Evolutionary conservation across 345 rosid species (phyloP), one percentile per base, ranked within the genome.

Genomic region (Theobroma cacao): DNA sequence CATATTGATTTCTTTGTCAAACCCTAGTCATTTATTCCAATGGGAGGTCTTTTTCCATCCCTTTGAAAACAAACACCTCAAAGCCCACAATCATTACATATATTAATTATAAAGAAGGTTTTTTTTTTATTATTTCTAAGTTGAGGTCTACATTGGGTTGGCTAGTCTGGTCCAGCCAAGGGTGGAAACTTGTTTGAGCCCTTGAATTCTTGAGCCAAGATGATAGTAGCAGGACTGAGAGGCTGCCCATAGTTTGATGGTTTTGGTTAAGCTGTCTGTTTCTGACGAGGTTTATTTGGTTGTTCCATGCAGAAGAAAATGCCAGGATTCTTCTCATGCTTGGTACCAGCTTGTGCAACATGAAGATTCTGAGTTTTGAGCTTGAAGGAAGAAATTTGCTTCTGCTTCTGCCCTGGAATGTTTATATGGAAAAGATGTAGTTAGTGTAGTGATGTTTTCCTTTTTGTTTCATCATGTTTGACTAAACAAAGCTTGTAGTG

Each of bases 311-410:
- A 93, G 98, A 93, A 90, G 87, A 90, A 90, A 82, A 81, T 77
- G 76, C 78, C 89, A 53, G 85, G 93, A 60, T 84, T 95, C 77
- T 85, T 95, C 64, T 83, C 95, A 66, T 95, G 98, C 83, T 85
- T 93, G 82, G 86, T 91, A 47, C 94, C 95, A 5, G 84, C 88
- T 61, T 91, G 94, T 80, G 89, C 86, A 38, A 75, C 89, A 17
- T 90, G 86, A 89, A 60, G 10, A 20, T 10, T 50, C 52, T 36
- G 2, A 22, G 1, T 30, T 48, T 18, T 59, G 5, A 47, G 26
- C 15, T 48, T 50, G 10, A 30, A 30, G 28, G 33, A 22, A 47
- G 67, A 33, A 28, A n/a, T 2, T 7, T 56, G 61, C n/a, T 56
- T n/a, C 28, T 7, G n/a, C n/a, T n/a, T n/a, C n/a, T n/a, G n/a